A percentile compares a stretch with the other conserved stretches of the same genome.
These are phyloP conservation scores for Aspergillus nanangensis DNA, from an alignment of 495 filamentous ascomycete genomes.

Conservation along the genomic window DNA sequence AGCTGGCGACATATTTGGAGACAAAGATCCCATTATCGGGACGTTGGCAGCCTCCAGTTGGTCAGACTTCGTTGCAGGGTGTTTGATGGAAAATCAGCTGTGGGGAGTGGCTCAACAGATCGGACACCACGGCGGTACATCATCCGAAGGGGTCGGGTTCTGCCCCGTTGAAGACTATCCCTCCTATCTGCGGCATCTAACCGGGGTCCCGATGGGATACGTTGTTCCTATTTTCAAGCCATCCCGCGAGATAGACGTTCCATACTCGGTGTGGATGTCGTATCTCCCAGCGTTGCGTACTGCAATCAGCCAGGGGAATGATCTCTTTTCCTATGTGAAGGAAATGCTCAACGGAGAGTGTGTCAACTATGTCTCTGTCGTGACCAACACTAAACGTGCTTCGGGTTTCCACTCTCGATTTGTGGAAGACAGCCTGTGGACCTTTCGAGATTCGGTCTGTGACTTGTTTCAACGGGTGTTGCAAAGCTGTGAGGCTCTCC, in stretches of 20 bases:
- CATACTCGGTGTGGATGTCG: neutral
- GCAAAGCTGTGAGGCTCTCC: neutral
- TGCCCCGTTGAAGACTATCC: conserved; percentile 1
- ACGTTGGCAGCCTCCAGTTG: neutral
- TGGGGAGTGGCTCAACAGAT: neutral
- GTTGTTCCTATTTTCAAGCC: neutral
- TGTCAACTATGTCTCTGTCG: neutral
- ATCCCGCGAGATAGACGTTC: neutral
- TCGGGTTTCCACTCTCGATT: neutral
- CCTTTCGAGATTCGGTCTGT: neutral
- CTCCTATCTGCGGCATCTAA: neutral
- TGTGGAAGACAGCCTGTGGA: neutral
- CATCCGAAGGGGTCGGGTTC: neutral
- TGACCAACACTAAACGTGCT: neutral
- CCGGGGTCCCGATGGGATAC: neutral
- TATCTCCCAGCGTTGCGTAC: neutral
- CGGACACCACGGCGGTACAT: neutral
- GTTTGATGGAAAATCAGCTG: neutral
- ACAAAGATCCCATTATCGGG: neutral
- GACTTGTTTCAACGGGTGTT: neutral
- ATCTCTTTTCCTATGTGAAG: neutral
- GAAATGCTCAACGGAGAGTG: neutral
- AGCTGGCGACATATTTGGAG: neutral
- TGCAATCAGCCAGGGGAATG: neutral
- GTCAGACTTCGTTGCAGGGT: neutral